These are phyloP conservation scores for Arthrobotrys iridis DNA, from an alignment of 2,329 filamentous ascomycete species.

Conservation along the genomic window DNA sequence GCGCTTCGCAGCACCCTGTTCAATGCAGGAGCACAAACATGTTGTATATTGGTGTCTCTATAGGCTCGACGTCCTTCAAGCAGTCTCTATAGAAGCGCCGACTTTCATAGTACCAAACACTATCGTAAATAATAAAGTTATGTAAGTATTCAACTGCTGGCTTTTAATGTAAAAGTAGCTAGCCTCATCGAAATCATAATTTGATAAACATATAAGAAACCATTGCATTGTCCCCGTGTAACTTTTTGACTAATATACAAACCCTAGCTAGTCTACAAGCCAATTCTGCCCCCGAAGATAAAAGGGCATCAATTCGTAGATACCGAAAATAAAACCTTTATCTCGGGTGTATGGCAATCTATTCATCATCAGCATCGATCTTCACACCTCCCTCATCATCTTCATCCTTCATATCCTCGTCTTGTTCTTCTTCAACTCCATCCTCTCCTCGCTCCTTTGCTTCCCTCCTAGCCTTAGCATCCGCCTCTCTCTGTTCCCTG, in stretches of 20 bases:
- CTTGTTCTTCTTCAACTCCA: constrained; percentile 59
- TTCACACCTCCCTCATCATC: constrained; percentile 17
- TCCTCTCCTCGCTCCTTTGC: constrained; percentile 51
- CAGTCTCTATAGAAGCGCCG: too few relatives aligned
- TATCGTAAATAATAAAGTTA: too few relatives aligned
- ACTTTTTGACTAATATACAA: not conserved
- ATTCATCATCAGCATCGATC: constrained; percentile 3
- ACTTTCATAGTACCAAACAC: too few relatives aligned
- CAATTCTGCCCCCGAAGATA: not conserved
- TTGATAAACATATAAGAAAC: not conserved
- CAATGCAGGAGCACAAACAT: too few relatives aligned
- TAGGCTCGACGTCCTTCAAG: too few relatives aligned
- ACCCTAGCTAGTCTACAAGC: constrained; percentile 10
- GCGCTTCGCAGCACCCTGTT: too few relatives aligned
- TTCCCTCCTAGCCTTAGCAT: constrained; percentile 58
- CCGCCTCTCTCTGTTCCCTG: constrained; percentile 65
- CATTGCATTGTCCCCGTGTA: not conserved
- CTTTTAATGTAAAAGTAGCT: not conserved
- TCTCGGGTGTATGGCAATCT: not conserved
- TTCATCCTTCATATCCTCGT: constrained; percentile 60
- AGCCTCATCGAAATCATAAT: not conserved
- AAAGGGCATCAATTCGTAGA: not conserved
- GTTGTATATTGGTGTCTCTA: too few relatives aligned
- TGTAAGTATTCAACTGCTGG: too few relatives aligned
- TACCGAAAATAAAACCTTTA: not conserved